phyloP scores from a whole-genome alignment of 2,329 filamentous ascomycete genomes.

The Chaetomiaceae sp. region DNA sequence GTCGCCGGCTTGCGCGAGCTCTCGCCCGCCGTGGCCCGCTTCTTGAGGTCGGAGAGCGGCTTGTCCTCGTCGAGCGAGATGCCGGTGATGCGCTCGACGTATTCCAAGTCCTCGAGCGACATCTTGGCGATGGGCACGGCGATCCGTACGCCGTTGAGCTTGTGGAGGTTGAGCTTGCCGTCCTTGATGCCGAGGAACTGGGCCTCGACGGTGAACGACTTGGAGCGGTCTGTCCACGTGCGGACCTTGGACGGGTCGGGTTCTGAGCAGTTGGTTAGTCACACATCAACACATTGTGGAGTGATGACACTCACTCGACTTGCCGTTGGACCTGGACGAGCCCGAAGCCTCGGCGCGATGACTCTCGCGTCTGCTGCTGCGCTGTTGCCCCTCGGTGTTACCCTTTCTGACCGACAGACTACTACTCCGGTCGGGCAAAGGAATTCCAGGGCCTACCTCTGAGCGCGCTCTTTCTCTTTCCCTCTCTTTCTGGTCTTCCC shows the following conservation, averaged over 20 bases:
- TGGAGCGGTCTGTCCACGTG: conserved; percentile 91
- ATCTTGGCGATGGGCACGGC: conserved; percentile 94
- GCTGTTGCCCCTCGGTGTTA: conserved; percentile 63
- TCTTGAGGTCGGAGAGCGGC: conserved; percentile 79
- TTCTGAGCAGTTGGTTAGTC: conserved; percentile 49
- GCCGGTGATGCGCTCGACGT: conserved; percentile 84
- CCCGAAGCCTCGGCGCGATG: conserved; percentile 52
- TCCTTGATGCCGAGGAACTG: conserved; percentile 93
- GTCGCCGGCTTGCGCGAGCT: conserved; percentile 27
- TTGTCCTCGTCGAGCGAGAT: conserved; percentile 92
- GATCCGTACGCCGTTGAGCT: conserved; percentile 97
- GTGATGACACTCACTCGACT: conserved; percentile 61
- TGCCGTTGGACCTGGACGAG: conserved; percentile 62
- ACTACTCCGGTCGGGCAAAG: conserved; percentile 72
- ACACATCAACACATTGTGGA: not conserved
- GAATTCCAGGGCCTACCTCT: conserved; percentile 74
- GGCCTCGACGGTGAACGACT: conserved; percentile 94
- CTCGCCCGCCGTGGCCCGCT: conserved; percentile 28
- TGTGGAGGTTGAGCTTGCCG: conserved; percentile 96
- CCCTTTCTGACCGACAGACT: conserved; percentile 67
- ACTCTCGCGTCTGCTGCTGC: conserved; percentile 63
- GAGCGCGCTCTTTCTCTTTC: conserved; percentile 42
- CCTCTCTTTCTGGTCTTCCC: conserved; percentile 46
- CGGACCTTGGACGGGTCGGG: conserved; percentile 79
- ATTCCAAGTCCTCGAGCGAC: conserved; percentile 91